A percentile compares a stretch with the other conserved stretches of the same genome.
Evolutionary conservation across 192 early-diverging fungal genomes (phyloP).

Genomic region (Backusella macrospora): DNA sequence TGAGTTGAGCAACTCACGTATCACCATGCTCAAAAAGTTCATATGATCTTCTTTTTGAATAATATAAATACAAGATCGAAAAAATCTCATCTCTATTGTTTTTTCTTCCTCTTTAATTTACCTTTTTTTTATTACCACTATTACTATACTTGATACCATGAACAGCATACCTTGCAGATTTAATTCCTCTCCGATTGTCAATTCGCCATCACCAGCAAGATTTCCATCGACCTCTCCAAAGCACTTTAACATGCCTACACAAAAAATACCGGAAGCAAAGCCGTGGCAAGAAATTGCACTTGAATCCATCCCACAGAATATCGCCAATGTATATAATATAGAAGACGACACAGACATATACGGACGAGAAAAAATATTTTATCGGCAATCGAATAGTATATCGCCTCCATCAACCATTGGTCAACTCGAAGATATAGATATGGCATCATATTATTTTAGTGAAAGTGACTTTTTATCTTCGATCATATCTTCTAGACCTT

Average conservation of each 20-base stretch:
- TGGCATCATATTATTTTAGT: not conserved
- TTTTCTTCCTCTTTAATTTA: not conserved
- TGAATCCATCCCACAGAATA: not conserved
- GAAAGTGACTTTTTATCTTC: conserved; percentile 7
- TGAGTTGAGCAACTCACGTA: not conserved
- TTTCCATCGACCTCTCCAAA: conserved; percentile 15
- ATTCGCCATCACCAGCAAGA: conserved; percentile 5
- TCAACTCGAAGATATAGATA: not conserved
- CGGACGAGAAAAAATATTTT: conserved; percentile 8
- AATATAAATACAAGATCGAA: conserved; percentile 6
- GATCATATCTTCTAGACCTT: conserved; percentile 10
- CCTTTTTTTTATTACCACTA: not conserved
- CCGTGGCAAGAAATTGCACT: conserved; percentile 17
- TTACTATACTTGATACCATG: not conserved
- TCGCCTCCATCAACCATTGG: not conserved
- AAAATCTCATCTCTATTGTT: not conserved
- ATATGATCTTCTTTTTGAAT: conserved; percentile 10
- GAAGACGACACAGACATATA: not conserved
- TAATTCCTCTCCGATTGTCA: not conserved
- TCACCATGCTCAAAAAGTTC: not conserved
- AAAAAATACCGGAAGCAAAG: conserved; percentile 15
- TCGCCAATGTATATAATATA: not conserved
- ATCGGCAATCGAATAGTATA: conserved; percentile 4
- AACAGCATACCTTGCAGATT: not conserved
- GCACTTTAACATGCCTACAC: not conserved